A percentile compares a stretch with the other conserved stretches of the same genome.
These are phyloP conservation scores for Nakazawaea pomicola DNA, from an alignment of 805 yeast species.

Conservation along the genomic window DNA sequence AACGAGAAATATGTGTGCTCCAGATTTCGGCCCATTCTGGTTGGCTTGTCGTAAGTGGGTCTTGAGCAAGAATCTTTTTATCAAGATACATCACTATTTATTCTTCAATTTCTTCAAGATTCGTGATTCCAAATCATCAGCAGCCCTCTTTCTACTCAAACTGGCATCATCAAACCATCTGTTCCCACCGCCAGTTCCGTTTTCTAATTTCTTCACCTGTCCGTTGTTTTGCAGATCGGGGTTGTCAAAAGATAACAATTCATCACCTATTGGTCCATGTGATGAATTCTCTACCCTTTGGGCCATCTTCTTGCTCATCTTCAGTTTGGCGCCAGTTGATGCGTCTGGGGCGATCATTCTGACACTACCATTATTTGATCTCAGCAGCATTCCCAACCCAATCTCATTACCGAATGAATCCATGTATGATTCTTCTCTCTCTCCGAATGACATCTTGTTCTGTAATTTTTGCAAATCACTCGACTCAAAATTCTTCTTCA, in stretches of 20 bases:
- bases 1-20: too few species aligned
- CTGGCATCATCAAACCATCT: constrained; percentile 7
- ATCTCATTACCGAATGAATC: constrained; percentile 76
- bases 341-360: constrained; percentile 17
- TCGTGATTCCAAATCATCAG: constrained; percentile 1
- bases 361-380: constrained; percentile 17
- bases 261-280: background rate
- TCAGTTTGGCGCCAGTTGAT: constrained; percentile 46
- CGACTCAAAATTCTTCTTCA: constrained; percentile 74
- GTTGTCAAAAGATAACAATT: constrained; percentile 2
- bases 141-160: constrained; percentile 2
- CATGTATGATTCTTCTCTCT: constrained; percentile 54
- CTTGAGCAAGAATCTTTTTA: background rate
- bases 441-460: constrained; percentile 80
- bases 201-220: background rate
- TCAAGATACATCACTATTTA: background rate
- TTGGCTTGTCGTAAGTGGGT: too few species aligned
- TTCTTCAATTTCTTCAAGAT: constrained; percentile 8
- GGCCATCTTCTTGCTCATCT: constrained; percentile 58
- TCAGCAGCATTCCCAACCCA: constrained; percentile 72
- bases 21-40: too few species aligned
- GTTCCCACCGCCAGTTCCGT: background rate
- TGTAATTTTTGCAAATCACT: constrained; percentile 81
- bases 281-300: constrained; percentile 29
- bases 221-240: background rate